Conservation (phyloP, 2,329 filamentous ascomycete genomes). For the Periconia sp. region DNA sequence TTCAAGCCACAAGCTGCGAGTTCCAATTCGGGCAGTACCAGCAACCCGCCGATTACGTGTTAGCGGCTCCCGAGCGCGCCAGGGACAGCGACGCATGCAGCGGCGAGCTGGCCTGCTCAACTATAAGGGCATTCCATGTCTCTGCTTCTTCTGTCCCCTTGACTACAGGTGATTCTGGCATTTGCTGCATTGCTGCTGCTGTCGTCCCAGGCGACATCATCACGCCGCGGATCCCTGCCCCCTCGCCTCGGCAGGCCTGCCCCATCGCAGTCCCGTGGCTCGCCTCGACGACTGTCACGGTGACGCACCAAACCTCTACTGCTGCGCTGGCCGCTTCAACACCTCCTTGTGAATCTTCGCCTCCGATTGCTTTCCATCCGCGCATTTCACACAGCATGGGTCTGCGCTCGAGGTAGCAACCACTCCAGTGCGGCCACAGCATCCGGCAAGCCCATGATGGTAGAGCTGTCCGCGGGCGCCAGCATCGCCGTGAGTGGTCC, state of each 20-base stretch:
- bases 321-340: slow-evolving; percentile 12
- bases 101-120: too few relatives aligned
- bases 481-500: slow-evolving; percentile 48
- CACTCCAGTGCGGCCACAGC: slow-evolving; percentile 25
- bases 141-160: too few relatives aligned
- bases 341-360: slow-evolving; percentile 4
- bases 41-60: too few relatives aligned
- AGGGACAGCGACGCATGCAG: too few relatives aligned
- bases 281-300: slow-evolving; percentile 26
- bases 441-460: slow-evolving; percentile 34
- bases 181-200: slow-evolving; percentile 3
- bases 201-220: slow-evolving; percentile 30
- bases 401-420: slow-evolving; percentile 37
- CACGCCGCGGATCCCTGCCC: slow-evolving; percentile 39
- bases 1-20: slow-evolving; percentile 28
- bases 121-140: too few relatives aligned
- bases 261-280: slow-evolving; percentile 32
- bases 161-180: slow-evolving; percentile 1
- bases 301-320: slow-evolving; percentile 25
- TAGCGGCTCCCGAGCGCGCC: too few relatives aligned
- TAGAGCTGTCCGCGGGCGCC: slow-evolving; percentile 49
- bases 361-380: slow-evolving; percentile 1
- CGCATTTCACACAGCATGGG: slow-evolving; percentile 32
- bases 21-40: slow-evolving; percentile 15
- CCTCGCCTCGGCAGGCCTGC: slow-evolving; percentile 28